These are phyloP conservation scores for Kazachstania sp. DNA, from an alignment of 1,139 yeast genomes.

Conservation along the genomic window DNA sequence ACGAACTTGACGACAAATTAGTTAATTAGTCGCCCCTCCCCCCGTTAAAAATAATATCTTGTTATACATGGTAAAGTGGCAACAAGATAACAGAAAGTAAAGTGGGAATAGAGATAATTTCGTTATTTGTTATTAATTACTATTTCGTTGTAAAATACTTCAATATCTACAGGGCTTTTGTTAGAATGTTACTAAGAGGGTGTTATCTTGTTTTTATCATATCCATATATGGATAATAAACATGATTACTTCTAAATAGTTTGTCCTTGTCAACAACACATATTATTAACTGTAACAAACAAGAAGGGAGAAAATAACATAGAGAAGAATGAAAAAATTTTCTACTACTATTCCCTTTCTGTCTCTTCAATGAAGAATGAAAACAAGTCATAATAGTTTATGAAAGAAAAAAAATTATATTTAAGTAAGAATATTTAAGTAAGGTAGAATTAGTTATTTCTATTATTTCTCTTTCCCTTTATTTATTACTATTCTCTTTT, in stretches of 20 bases:
- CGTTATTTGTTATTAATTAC: no score
- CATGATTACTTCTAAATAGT: conserved; percentile 1
- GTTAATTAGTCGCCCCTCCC: conserved; percentile 1
- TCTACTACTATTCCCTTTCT: neutral
- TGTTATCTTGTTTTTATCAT: conserved; percentile 1
- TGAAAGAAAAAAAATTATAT: neutral
- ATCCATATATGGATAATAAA: conserved; percentile 2
- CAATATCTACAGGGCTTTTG: neutral
- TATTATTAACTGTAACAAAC: neutral
- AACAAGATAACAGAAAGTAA: neutral
- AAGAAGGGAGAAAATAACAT: neutral
- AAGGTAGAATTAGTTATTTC: neutral
- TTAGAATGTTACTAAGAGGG: neutral
- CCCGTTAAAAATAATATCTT: neutral
- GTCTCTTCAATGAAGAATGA: neutral
- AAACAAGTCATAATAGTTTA: neutral
- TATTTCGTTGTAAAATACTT: neutral
- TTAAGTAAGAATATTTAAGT: neutral
- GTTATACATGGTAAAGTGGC: neutral
- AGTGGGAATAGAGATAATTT: no score
- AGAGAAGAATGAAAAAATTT: neutral
- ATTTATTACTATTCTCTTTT: neutral
- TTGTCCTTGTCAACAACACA: neutral
- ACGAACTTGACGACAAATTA: conserved; percentile 2
- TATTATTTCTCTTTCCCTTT: neutral